phyloP scores from a whole-genome alignment of 140 eudicot species.

The Flaveria floridana region DNA sequence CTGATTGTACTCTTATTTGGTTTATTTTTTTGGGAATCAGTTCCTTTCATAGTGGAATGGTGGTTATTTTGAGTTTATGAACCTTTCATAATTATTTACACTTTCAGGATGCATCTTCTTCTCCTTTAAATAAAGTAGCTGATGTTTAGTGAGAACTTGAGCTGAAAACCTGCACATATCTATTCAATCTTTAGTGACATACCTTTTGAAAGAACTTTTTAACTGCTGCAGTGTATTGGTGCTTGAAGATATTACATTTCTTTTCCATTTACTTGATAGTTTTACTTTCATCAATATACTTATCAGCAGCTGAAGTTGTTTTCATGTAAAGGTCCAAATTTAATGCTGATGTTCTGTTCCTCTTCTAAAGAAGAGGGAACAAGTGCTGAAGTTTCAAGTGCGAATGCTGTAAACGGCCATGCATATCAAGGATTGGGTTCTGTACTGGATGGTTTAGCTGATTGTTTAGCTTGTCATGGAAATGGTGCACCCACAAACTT shows the following conservation, averaged over 20 bases:
- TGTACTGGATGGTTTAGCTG: constrained; percentile 63
- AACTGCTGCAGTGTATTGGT: neutral
- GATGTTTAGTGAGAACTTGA: constrained; percentile 6
- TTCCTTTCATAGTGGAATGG: neutral
- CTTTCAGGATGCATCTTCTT: neutral
- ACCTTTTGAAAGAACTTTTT: neutral
- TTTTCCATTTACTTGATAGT: neutral
- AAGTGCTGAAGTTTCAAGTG: constrained; percentile 34
- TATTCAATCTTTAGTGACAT: neutral
- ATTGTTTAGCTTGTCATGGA: constrained; percentile 57
- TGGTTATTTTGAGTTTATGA: neutral
- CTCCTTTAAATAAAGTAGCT: neutral
- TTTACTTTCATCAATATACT: constrained; percentile 6
- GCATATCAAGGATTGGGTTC: constrained; percentile 41
- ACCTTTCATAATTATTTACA: neutral
- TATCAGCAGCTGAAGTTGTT: constrained; percentile 18
- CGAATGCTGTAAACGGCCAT: constrained; percentile 27
- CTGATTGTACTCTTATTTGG: neutral
- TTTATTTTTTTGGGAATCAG: neutral
- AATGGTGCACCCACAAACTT: constrained; percentile 47
- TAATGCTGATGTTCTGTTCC: constrained; percentile 56
- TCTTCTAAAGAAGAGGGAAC: constrained; percentile 46
- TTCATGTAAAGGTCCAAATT: constrained; percentile 62
- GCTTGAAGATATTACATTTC: neutral
- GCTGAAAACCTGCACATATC: constrained; percentile 4